phyloP scores from a whole-genome alignment of 1,284 basidiomycete species.

The Ganoderma sp. region DNA sequence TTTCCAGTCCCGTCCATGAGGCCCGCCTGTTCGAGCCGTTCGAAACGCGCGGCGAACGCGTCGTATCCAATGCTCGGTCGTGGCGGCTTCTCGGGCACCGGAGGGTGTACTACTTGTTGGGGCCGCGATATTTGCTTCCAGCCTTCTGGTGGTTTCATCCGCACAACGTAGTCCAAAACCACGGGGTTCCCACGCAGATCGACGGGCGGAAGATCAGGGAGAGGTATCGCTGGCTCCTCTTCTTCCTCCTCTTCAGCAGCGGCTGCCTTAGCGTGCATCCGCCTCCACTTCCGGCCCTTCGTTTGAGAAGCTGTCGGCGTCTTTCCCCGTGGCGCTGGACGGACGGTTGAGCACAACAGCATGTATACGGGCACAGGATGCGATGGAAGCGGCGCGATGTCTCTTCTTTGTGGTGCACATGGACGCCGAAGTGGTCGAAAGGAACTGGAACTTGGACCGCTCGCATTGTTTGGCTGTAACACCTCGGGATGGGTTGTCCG shows the following conservation, averaged over 20 bases:
- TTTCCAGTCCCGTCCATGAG: slow-evolving; percentile 33
- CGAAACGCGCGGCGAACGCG: slow-evolving; percentile 31
- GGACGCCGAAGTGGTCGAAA: slow-evolving; percentile 18
- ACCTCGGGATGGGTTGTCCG: slow-evolving; percentile 13
- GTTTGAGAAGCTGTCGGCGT: slow-evolving; percentile 21
- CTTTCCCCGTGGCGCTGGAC: background rate
- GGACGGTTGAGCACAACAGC: slow-evolving; percentile 18
- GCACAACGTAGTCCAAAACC: slow-evolving; percentile 17
- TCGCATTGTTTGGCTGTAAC: slow-evolving; percentile 3
- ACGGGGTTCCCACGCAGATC: slow-evolving; percentile 5
- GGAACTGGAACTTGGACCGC: background rate
- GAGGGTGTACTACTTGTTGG: slow-evolving; percentile 25
- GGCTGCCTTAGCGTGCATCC: slow-evolving; percentile 20
- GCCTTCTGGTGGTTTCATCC: slow-evolving; percentile 24
- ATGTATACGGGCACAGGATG: slow-evolving; percentile 12
- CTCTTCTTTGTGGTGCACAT: background rate
- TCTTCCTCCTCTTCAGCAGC: slow-evolving; percentile 5
- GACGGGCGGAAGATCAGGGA: slow-evolving; percentile 21
- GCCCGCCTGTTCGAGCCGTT: slow-evolving; percentile 31
- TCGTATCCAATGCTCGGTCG: slow-evolving; percentile 32
- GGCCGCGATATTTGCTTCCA: slow-evolving; percentile 33
- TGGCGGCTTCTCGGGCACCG: slow-evolving; percentile 21
- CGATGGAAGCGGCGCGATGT: slow-evolving; percentile 11
- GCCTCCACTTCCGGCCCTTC: slow-evolving; percentile 23
- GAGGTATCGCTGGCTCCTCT: slow-evolving; percentile 20